A percentile compares a stretch with the other conserved stretches of the same genome.
Conservation (phyloP, 2,329 filamentous ascomycete species). For the Orbilia oligospora region DNA sequence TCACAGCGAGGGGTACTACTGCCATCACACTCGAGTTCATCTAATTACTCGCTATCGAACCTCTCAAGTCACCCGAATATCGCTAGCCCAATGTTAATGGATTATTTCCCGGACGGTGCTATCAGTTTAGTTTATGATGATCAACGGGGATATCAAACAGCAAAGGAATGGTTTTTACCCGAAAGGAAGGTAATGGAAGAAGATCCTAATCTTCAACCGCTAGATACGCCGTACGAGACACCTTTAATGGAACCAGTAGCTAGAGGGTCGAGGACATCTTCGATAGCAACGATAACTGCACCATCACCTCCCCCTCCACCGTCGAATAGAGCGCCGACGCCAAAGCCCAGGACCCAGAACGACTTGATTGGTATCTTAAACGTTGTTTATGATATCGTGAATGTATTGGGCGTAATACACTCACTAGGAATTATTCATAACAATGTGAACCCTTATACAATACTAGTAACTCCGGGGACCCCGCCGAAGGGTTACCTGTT, state of each 20-base stretch:
- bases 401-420: conserved; percentile 63
- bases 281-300: conserved; percentile 34
- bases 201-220: conserved; percentile 19
- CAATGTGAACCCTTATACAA: conserved; percentile 64
- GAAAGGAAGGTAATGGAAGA: conserved; percentile 61
- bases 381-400: conserved; percentile 63
- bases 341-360: conserved; percentile 64
- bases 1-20: conserved; percentile 41
- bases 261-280: conserved; percentile 43
- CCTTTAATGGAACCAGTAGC: conserved; percentile 40
- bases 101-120: conserved; percentile 64
- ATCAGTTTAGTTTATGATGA: conserved; percentile 63
- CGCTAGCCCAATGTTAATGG: conserved; percentile 63
- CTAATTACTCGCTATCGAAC: conserved; percentile 48
- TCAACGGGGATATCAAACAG: conserved; percentile 61
- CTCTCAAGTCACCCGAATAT: conserved; percentile 61
- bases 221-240: conserved; percentile 29
- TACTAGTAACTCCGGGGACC: conserved; percentile 60
- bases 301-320: conserved; percentile 42
- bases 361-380: conserved; percentile 64
- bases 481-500: conserved; percentile 62
- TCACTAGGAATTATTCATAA: conserved; percentile 64
- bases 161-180: conserved; percentile 63
- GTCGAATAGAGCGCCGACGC: conserved; percentile 54
- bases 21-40: conserved; percentile 51